phyloP scores from a whole-genome alignment of 139 green algal species.

The Chlamydomonas sp. region DNA sequence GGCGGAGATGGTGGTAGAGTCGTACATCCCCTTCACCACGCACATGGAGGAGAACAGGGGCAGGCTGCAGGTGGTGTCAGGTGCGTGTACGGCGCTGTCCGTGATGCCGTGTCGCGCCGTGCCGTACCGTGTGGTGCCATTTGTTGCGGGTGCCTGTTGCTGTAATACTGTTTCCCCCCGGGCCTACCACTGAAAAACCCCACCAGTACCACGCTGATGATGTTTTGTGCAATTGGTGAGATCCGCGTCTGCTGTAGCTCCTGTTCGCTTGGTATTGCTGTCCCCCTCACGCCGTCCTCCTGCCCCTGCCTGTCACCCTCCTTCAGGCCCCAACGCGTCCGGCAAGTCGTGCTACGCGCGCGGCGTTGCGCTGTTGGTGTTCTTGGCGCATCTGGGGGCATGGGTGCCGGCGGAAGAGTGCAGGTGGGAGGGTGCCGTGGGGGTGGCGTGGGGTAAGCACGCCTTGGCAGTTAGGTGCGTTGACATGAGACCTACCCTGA shows the following conservation, averaged over 20 bases:
- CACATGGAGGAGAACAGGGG: conserved; percentile 49
- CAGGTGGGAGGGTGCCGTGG: neutral
- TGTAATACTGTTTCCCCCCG: no score
- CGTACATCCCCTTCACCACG: conserved; percentile 89
- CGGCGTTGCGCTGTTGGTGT: conserved; percentile 92
- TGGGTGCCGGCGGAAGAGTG: conserved; percentile 69
- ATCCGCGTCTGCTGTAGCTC: no score
- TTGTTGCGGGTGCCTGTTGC: no score
- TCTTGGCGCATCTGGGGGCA: conserved; percentile 79
- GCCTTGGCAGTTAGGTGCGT: no score
- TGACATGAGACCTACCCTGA: no score
- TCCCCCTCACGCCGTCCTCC: neutral
- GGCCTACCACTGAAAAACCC: no score
- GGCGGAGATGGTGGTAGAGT: conserved; percentile 75
- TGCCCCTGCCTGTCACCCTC: conserved; percentile 51
- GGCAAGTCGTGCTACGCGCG: conserved; percentile 90
- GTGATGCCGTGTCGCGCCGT: conserved; percentile 26
- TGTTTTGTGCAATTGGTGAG: no score
- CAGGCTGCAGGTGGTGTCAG: conserved; percentile 65
- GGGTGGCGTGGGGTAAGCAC: no score
- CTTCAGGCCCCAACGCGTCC: conserved; percentile 77
- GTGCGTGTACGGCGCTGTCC: neutral
- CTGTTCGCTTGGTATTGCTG: neutral
- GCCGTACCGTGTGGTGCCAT: neutral
- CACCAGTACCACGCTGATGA: no score